Evolutionary conservation across 106 monocot species (phyloP), one percentile per base, ranked within the genome.

Genomic region (Ottelia alismoides): DNA sequence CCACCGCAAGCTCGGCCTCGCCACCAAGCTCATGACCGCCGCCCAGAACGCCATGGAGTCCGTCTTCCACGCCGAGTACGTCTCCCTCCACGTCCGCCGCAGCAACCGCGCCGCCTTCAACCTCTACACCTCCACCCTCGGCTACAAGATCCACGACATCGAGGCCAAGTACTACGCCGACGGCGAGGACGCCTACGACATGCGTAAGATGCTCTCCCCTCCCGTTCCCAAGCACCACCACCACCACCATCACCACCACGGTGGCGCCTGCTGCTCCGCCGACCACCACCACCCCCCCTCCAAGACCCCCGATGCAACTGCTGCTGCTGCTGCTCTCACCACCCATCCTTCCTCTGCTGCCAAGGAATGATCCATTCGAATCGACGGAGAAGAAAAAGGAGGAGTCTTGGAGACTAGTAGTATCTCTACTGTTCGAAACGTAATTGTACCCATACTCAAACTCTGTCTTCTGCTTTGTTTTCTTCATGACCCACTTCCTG

Each of bases 161-260:
- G 78, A 78, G 67, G 84, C 75, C 46, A 84, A 84, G 84, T 84
- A 84, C 61, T 84, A 84, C 47, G 84, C 84, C 31, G 84, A 84
- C 20, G 84, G 84, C 1, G 84, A 84, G 75, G 84, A 84, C 28
- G 84, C 84, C 28, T 84, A 72, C 27, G 84, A 84, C 30, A 84
- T 84, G 78, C 44, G 84, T n/a, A 84, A 84, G 72, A 60, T 69
- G 47, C 72, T 78, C 60, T 44, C 25, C 66, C 65, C 20, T 26
- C 52, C 25, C 73, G 61, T 14, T 53, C 54, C 1, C 62, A 64
- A 58, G 45, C 62, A 52, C 2, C 47, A 62, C 20, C 74, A 78
- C 19, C 65, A 71, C 45, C 66, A 63, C 46, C 76, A 76, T 47
- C 72, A 78, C 17, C 44, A 55, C 40, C 64, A 45, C n/a, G 62